Evolutionary conservation across 768 basidiomycete genomes (phyloP).

Genomic region (Leccinum olivaceopallidum): DNA sequence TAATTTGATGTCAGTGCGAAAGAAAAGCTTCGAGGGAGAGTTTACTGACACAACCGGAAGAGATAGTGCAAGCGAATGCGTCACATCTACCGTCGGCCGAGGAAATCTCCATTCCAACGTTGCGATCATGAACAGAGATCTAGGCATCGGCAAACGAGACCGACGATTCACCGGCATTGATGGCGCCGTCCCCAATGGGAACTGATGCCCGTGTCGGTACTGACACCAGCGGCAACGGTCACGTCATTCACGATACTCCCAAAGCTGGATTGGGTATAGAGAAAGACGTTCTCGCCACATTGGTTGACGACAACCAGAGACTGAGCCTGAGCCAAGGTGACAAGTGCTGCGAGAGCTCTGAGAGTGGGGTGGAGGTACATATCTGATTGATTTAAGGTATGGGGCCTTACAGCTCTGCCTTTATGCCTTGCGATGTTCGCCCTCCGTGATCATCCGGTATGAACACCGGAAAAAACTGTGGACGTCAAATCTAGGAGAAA

Average conservation of each 20-base stretch:
- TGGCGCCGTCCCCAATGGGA: conserved; percentile 33
- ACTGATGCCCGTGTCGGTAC: conserved; percentile 30
- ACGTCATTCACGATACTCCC: conserved; percentile 31
- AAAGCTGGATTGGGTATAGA: conserved; percentile 32
- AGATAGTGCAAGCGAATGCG: conserved; percentile 31
- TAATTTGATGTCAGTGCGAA: conserved; percentile 8
- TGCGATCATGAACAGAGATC: conserved; percentile 16
- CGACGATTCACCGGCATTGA: conserved; percentile 27
- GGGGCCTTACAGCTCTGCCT: not conserved
- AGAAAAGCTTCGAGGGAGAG: not conserved
- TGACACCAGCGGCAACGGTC: conserved; percentile 22
- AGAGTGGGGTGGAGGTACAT: not conserved
- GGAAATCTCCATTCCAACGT: conserved; percentile 36
- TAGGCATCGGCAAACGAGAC: not conserved
- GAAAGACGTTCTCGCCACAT: conserved; percentile 29
- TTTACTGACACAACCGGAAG: conserved; percentile 31
- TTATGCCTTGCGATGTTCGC: conserved; percentile 9
- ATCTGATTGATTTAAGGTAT: not conserved
- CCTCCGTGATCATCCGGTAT: not conserved
- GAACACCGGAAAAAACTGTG: not conserved
- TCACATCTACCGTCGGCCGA: conserved; percentile 27
- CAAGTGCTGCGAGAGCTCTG: not conserved
- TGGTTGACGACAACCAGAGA: conserved; percentile 31
- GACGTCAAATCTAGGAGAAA: not conserved
- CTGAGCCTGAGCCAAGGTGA: conserved; percentile 16